A percentile compares a stretch with the other conserved stretches of the same genome.
phyloP scores from a whole-genome alignment of 345 rosid species.

The Adansonia digitata region DNA sequence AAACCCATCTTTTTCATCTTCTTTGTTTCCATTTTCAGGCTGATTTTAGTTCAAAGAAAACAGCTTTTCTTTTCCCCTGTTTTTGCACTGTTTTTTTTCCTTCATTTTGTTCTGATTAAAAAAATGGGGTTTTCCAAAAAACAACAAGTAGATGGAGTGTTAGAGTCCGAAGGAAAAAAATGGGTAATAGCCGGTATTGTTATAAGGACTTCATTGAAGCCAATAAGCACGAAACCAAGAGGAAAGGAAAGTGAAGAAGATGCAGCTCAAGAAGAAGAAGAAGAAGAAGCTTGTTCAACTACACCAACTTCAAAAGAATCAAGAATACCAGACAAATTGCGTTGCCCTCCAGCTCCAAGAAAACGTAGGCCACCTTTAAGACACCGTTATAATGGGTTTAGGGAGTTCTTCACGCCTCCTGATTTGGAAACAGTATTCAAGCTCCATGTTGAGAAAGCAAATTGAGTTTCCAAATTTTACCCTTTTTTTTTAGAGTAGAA shows the following conservation, averaged over 20 bases:
- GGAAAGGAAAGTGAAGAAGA: conserved; percentile 26
- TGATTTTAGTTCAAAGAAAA: neutral
- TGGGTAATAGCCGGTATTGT: conserved; percentile 77
- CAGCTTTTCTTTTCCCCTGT: neutral
- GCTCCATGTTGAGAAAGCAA: conserved; percentile 51
- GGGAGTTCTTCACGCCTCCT: conserved; percentile 78
- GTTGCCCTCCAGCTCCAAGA: conserved; percentile 82
- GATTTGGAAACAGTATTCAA: conserved; percentile 70
- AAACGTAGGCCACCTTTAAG: conserved; percentile 55
- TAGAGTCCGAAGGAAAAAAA: conserved; percentile 59
- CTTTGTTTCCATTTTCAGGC: neutral
- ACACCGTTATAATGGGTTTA: conserved; percentile 43
- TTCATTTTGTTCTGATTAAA: neutral
- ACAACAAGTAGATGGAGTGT: conserved; percentile 40
- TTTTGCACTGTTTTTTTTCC: neutral
- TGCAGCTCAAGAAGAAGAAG: no score
- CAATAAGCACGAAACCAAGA: conserved; percentile 53
- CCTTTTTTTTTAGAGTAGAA: conserved; percentile 6
- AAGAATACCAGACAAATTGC: conserved; percentile 60
- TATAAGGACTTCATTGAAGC: conserved; percentile 54
- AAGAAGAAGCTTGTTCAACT: conserved; percentile 44
- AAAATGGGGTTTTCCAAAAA: conserved; percentile 76
- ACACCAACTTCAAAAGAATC: conserved; percentile 76
- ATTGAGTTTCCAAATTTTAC: conserved; percentile 22
- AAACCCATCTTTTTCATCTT: neutral